phyloP scores from a whole-genome alignment of 768 basidiomycete genomes.

The Tulasnella sp. region DNA sequence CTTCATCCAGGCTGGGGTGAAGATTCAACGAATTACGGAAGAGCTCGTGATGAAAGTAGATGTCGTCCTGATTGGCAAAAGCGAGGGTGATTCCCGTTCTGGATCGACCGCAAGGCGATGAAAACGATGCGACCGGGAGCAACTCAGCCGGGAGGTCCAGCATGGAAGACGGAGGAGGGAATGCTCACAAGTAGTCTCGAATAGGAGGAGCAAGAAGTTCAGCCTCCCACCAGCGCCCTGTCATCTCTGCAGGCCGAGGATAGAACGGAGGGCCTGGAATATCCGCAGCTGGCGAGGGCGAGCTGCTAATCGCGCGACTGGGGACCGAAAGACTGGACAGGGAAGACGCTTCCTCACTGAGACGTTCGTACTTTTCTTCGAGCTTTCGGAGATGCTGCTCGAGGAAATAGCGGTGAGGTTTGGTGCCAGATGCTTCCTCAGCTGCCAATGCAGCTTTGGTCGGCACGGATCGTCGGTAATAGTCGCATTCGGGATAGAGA shows the following conservation, averaged over 20 bases:
- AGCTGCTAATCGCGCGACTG: neutral
- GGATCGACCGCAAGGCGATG: neutral
- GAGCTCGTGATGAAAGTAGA: neutral
- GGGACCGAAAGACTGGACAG: neutral
- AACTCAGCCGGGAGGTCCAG: neutral
- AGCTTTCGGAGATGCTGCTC: neutral
- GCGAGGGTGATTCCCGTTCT: slow-evolving; percentile 3
- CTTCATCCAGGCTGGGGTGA: neutral
- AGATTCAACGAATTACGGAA: neutral
- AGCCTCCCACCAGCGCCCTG: slow-evolving; percentile 5
- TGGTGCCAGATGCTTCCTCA: neutral
- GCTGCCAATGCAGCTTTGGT: neutral
- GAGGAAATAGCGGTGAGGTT: neutral
- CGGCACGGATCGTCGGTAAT: neutral
- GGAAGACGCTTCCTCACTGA: neutral
- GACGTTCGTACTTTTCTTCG: neutral
- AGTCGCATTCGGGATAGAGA: neutral
- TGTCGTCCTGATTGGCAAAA: neutral
- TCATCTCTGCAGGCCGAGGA: slow-evolving; percentile 4
- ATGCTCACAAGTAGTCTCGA: neutral
- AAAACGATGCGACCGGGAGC: neutral
- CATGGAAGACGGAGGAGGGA: neutral
- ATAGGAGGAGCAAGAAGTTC: neutral
- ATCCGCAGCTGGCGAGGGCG: neutral
- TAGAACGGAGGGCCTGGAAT: neutral